Evolutionary conservation across 1,139 yeast species (phyloP), one percentile per base, ranked within the genome.

Genomic region (Meyerozyma guilliermondii): DNA sequence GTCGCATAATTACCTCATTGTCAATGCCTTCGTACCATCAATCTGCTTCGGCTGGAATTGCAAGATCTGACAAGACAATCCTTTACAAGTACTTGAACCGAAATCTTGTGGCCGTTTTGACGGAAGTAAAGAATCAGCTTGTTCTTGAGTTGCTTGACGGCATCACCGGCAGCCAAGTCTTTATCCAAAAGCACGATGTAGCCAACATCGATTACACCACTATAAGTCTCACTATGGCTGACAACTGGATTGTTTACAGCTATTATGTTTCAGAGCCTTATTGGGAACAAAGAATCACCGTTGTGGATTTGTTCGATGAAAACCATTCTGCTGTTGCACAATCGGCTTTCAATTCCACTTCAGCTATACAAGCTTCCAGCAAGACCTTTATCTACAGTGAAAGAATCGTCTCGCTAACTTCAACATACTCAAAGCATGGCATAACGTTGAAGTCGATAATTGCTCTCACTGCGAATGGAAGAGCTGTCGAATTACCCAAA

Each of bases 71-170:
- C 53, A 76, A 88, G 54, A 72, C 83, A 1, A 94, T 89, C 1
- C 65, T 89, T 39, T 89, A 91, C 75, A 92, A 91, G 62, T 91
- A 87, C 59, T 68, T 91, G 48, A 77, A 87, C 55, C 94, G 91
- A 24, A 81, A 87, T 53, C 49, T 80, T 17, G 68, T 83, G 3
- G 76, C 86, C 0, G 65, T 83, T 33, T 71, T 84, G 1, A 72
- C 82, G 2, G 58, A 64, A 35, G 65, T 75, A 44, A 55, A 57
- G 2, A 52, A 47, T 1, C 49, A 58, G 0, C 51, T 58, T 1
- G 44, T 46, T 0, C 56, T 87, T 20, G 69, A 77, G 48, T 54
- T 91, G 7, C 45, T 89, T 26, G 95, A 91, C 58, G 73, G 81
- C 0, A 68, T 84, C 7, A 76, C 87, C 1, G 98, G 98, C 2